phyloP scores from a whole-genome alignment of 2,329 filamentous ascomycete genomes.

The Dactylellina cionopaga region DNA sequence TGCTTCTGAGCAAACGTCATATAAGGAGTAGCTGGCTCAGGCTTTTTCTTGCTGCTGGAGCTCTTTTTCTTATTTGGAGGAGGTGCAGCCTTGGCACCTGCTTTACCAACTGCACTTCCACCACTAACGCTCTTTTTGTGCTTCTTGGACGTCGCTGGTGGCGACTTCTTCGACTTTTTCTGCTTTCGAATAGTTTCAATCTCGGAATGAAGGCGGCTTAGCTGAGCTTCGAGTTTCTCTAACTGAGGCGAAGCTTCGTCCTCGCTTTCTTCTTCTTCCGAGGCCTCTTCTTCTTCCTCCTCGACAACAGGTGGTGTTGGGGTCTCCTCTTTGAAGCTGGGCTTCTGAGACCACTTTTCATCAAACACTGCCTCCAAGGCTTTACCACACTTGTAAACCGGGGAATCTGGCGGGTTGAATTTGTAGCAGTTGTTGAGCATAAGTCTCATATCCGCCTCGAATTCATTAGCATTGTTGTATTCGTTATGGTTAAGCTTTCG shows the following conservation, averaged over 20 bases:
- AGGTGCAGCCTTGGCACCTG: constrained; percentile 58
- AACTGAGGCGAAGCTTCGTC: constrained; percentile 75
- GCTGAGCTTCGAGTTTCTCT: constrained; percentile 76
- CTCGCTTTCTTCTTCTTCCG: constrained; percentile 69
- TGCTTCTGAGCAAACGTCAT: constrained; percentile 86
- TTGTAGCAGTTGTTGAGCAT: constrained; percentile 91
- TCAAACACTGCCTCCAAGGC: constrained; percentile 80
- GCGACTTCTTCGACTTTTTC: constrained; percentile 68
- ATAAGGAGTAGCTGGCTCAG: constrained; percentile 60
- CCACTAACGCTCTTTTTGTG: constrained; percentile 56
- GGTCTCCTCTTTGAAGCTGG: constrained; percentile 77
- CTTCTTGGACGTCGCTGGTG: constrained; percentile 66
- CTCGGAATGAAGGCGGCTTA: constrained; percentile 63
- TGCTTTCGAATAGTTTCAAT: constrained; percentile 66
- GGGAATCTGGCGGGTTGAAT: constrained; percentile 85
- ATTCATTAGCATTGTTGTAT: constrained; percentile 84
- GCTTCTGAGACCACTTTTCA: constrained; percentile 78
- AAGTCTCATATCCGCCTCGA: constrained; percentile 81
- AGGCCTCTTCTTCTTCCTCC: constrained; percentile 73
- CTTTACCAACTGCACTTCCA: constrained; percentile 62
- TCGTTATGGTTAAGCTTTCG: constrained; percentile 79
- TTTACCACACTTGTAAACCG: constrained; percentile 77
- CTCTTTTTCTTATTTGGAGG: constrained; percentile 58
- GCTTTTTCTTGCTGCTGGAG: constrained; percentile 62
- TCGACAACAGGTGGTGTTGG: constrained; percentile 75